Evolutionary conservation across 1,139 yeast genomes (phyloP), one percentile per base, ranked within the genome.

Genomic region (Pichiaceae sp.): DNA sequence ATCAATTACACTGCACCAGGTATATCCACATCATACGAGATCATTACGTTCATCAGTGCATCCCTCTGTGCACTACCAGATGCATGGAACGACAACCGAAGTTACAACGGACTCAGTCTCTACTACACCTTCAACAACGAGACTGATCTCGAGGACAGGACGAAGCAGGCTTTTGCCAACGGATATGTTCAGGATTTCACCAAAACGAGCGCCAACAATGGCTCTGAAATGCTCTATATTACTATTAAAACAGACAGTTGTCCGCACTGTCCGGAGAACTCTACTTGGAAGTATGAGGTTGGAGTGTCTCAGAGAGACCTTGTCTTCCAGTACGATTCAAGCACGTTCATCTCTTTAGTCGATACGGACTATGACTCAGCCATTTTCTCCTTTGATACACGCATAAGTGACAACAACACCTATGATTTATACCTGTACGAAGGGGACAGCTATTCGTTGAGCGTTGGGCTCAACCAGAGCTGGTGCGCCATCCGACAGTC

Each of bases 311-410:
- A 78, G 44, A 64, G 65, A 36, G 77, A 74, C 45, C 66, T 82
- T 42, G 73, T 76, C 1, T 83, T 75, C 54, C 82, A 78, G 46
- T 83, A 85, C 78, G 87, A 78, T 52, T 66, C 67, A 34, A 60
- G 73, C 16, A 60, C 77, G 23, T 70, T 78, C 66, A 71, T 84
- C 1, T 60, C 64, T 28, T 62, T 83, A 14, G 73, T 85, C 3
- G 96, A 86, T 53, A 63, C 87, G 0, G 96, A 87, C 57, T 74
- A 72, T 49, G 66, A 68, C 17, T 72, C 85, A 35, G 93, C 85
- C 0, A 62, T 86, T 41, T 63, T 87, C 26, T 73, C 49, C 14
- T 47, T 50, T 1, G 31, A 42, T 4, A 33, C 38, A 7, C 36
- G 39, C 7, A 29, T 40, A 2, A 37, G 45, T 29, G 32, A 35